Evolutionary conservation across 805 yeast species (phyloP), one percentile per base, ranked within the genome.

Genomic region (Lachancea quebecensis): DNA sequence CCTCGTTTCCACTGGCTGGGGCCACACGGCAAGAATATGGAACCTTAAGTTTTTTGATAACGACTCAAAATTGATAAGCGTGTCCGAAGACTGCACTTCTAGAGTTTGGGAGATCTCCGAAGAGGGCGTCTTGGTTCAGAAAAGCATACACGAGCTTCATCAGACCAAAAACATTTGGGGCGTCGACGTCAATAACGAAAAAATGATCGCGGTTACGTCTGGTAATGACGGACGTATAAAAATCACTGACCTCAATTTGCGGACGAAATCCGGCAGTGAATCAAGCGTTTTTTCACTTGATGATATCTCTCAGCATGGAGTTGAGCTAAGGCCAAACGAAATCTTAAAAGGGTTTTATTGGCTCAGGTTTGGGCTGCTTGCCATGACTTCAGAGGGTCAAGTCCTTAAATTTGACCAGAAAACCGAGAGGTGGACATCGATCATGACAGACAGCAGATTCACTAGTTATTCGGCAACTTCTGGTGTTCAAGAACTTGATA

Each of bases 11-110:
- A 77, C 81, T 25, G 97, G 96, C 0, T 93, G 97, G 97, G 99
- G 98, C 11, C 99, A 93, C 60, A 82, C 85, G 1, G 91, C 98
- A 0, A 76, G 99, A 59, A 90, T 93, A 35, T 93, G 99, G 99
- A 75, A 77, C 36, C 67, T 91, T 38, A 72, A 71, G 41, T 86
- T 87, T 58, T 75, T 69, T 47, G 66, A 67, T 5, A 53, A 62
- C 14, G 64, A 64, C 38, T 58, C 52, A 4, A 62, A 67, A 4
- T 54, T 81, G 0, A 68, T 87, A 12, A 79, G 95, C 62, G 79
- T 81, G 21, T 81, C 95, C 5, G 99, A 93, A 62, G 99, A 93
- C 63, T 78, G 90, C 54, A 82, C 95, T 0, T 77, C 85, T 10
- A 74, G 96, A 50, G 61, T 82, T 0, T 93, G 99, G 99, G 63